Percentiles rank a stretch among this genome's conserved stretches.
phyloP scores from a whole-genome alignment of 805 yeast genomes.

The Soucietia sequanensis region DNA sequence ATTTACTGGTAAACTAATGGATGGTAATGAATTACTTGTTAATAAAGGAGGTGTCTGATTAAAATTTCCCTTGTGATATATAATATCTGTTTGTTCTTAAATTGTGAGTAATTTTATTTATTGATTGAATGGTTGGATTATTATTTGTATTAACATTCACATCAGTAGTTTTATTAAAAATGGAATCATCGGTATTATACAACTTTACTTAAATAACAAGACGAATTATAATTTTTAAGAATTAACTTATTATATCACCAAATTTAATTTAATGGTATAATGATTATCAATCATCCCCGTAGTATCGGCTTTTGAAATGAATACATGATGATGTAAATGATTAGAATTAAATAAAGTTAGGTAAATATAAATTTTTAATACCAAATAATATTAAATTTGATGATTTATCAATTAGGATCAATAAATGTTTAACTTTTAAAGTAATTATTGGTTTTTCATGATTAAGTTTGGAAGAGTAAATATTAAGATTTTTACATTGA shows the following conservation, averaged over 20 bases:
- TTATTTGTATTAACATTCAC: no score
- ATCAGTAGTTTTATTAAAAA: no score
- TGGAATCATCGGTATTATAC: no score
- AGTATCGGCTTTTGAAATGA: constrained; percentile 89
- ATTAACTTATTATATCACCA: constrained; percentile 38
- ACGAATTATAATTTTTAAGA: constrained; percentile 30
- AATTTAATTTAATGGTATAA: constrained; percentile 48
- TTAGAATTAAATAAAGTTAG: constrained; percentile 33
- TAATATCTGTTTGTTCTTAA: constrained; percentile 10
- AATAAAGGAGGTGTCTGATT: not conserved
- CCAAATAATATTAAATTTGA: constrained; percentile 53
- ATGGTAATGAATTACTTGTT: no score
- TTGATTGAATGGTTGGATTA: not conserved
- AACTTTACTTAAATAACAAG: not conserved
- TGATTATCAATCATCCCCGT: constrained; percentile 76
- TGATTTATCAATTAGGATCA: constrained; percentile 48
- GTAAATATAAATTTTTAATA: constrained; percentile 66
- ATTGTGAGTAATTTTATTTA: constrained; percentile 5
- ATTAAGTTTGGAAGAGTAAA: constrained; percentile 3
- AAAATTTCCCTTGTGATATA: constrained; percentile 10
- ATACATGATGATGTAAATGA: constrained; percentile 52
- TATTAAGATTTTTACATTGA: constrained; percentile 19
- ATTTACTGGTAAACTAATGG: not conserved
- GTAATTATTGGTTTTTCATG: constrained; percentile 23
- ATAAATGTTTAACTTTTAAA: constrained; percentile 62